phyloP scores from a whole-genome alignment of 306 rosid species.

The Luffa acutangula region DNA sequence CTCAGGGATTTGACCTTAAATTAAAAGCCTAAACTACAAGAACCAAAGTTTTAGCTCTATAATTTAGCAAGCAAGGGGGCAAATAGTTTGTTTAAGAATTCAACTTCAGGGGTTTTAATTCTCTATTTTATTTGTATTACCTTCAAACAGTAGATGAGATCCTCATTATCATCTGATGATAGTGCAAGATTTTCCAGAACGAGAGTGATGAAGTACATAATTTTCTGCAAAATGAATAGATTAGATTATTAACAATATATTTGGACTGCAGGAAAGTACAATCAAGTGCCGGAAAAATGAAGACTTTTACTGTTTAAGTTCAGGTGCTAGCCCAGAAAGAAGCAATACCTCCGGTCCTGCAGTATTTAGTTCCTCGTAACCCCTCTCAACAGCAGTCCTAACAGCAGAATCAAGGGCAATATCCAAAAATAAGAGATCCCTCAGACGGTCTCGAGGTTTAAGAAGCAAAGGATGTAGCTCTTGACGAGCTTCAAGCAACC shows the following conservation, averaged over 20 bases:
- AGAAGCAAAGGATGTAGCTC: conserved; percentile 60
- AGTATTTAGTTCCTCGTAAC: conserved; percentile 66
- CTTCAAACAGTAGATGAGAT: conserved; percentile 82
- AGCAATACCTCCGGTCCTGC: conserved; percentile 71
- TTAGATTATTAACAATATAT: conserved; percentile 24
- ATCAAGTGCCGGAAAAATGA: neutral
- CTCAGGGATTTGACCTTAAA: neutral
- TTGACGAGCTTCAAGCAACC: conserved; percentile 90
- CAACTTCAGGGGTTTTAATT: neutral
- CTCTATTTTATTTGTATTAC: conserved; percentile 21
- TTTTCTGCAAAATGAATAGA: conserved; percentile 55
- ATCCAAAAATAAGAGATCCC: conserved; percentile 91
- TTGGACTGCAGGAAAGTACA: neutral
- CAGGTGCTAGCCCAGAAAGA: conserved; percentile 8
- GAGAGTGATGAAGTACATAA: conserved; percentile 62
- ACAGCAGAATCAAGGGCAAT: conserved; percentile 92
- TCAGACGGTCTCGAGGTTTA: conserved; percentile 66
- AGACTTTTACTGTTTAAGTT: neutral
- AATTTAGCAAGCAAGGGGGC: neutral
- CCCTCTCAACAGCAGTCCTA: conserved; percentile 90
- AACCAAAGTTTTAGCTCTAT: neutral
- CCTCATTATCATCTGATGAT: conserved; percentile 76
- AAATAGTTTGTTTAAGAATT: neutral
- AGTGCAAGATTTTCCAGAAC: conserved; percentile 87
- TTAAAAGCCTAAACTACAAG: neutral